phyloP scores from a whole-genome alignment of 2,329 filamentous ascomycete species.

The Akanthomyces muscarius region DNA sequence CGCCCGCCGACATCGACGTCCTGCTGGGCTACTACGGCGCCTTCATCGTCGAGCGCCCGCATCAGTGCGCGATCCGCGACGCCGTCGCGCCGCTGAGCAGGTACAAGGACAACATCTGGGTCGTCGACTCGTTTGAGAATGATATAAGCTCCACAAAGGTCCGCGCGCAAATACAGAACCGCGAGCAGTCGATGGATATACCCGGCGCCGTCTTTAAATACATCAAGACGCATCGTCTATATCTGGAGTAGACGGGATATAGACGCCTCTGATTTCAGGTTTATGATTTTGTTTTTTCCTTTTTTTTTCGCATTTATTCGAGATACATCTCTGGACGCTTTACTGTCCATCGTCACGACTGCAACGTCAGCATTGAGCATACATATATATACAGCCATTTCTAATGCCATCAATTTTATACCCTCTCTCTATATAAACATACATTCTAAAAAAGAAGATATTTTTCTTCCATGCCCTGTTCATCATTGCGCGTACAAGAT shows the following conservation, averaged over 20 bases:
- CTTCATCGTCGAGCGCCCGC: slow-evolving; percentile 82
- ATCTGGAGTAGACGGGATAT: slow-evolving; percentile 32
- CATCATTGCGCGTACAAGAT: slow-evolving; percentile 16
- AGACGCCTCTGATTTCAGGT: background rate
- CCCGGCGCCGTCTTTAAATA: slow-evolving; percentile 72
- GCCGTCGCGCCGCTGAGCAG: slow-evolving; percentile 75
- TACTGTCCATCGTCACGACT: slow-evolving; percentile 4
- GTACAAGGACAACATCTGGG: slow-evolving; percentile 81
- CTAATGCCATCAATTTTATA: slow-evolving; percentile 11
- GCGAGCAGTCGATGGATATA: slow-evolving; percentile 74
- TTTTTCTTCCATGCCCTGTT: background rate
- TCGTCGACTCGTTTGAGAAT: slow-evolving; percentile 58
- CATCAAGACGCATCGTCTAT: slow-evolving; percentile 64
- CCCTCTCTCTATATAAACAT: slow-evolving; percentile 12
- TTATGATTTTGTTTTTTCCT: background rate
- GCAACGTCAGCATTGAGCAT: slow-evolving; percentile 1
- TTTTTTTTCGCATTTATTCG: background rate
- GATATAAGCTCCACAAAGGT: slow-evolving; percentile 82
- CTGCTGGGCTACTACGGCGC: slow-evolving; percentile 80
- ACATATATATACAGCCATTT: slow-evolving; percentile 1
- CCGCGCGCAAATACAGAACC: slow-evolving; percentile 65
- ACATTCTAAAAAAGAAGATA: background rate
- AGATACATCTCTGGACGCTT: background rate
- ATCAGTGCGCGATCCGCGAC: slow-evolving; percentile 77
- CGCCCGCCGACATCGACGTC: slow-evolving; percentile 76